phyloP scores from a whole-genome alignment of 2,329 filamentous ascomycete genomes.

The Cladosporium sp. region DNA sequence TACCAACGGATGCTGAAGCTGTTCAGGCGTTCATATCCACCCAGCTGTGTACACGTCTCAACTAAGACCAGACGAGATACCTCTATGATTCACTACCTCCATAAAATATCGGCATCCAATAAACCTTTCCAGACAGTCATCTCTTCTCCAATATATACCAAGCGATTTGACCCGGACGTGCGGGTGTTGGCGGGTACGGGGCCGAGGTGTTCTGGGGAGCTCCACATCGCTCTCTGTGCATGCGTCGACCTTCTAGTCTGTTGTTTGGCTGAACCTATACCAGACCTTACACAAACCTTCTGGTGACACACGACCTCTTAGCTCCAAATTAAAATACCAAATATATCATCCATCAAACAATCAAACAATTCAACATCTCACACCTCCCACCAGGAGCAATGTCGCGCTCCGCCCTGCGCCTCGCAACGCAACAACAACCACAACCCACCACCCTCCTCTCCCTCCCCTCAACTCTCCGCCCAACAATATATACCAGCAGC shows the following conservation, averaged over 20 bases:
- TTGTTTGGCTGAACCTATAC: not conserved
- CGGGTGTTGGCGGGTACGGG: not conserved
- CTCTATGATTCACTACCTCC: not conserved
- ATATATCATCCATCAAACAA: no score
- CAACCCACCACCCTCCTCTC: constrained; percentile 28
- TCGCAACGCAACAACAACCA: constrained; percentile 15
- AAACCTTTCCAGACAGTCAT: no score
- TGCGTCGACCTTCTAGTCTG: not conserved
- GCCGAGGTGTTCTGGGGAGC: not conserved
- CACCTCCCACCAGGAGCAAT: not conserved
- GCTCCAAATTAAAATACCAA: no score
- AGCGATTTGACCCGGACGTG: not conserved
- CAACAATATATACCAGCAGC: constrained; percentile 26
- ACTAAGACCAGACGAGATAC: not conserved
- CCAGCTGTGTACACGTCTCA: not conserved
- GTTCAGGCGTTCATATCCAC: not conserved
- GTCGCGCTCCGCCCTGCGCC: constrained; percentile 13
- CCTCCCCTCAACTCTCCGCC: constrained; percentile 31
- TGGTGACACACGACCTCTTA: no score
- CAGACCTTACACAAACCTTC: not conserved
- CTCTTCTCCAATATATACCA: not conserved
- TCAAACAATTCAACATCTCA: not conserved
- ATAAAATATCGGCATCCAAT: not conserved
- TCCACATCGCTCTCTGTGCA: not conserved
- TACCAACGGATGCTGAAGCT: not conserved